These are phyloP conservation scores for Pythium phragmiticola DNA, from an alignment of 352 stramenopile genomes.

Conservation along the genomic window DNA sequence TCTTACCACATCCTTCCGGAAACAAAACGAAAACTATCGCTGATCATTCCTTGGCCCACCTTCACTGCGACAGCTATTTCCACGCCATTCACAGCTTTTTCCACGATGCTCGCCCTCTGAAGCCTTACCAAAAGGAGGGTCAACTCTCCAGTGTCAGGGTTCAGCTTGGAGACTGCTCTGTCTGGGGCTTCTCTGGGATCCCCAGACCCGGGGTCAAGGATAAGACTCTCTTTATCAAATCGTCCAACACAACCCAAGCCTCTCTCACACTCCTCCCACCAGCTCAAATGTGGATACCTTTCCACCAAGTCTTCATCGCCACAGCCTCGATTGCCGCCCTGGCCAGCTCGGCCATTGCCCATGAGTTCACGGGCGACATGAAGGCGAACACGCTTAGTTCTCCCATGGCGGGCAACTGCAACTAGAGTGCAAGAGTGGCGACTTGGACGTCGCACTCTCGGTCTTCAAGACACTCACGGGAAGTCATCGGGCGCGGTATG, in stretches of 20 bases:
- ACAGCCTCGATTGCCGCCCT: background rate
- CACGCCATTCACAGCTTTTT: too few relatives aligned
- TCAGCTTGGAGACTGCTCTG: too few relatives aligned
- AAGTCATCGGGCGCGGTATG: slow-evolving; percentile 20
- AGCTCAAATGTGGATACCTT: background rate
- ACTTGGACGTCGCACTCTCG: slow-evolving; percentile 49
- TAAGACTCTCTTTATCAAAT: background rate
- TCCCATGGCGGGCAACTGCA: slow-evolving; percentile 36
- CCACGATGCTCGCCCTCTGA: too few relatives aligned
- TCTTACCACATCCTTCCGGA: too few relatives aligned
- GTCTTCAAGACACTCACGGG: slow-evolving; percentile 39
- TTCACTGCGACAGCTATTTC: too few relatives aligned
- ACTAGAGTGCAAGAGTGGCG: slow-evolving; percentile 43
- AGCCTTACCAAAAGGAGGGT: too few relatives aligned
- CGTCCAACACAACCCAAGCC: background rate
- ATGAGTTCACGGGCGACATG: slow-evolving; percentile 17
- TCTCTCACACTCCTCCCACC: background rate
- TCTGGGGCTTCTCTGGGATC: too few relatives aligned
- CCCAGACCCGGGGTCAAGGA: too few relatives aligned
- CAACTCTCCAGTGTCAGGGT: too few relatives aligned
- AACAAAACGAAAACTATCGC: too few relatives aligned
- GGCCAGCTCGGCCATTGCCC: background rate
- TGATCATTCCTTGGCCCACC: too few relatives aligned
- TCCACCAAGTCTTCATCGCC: slow-evolving; percentile 1
- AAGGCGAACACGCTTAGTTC: slow-evolving; percentile 22